A percentile compares a stretch with the other conserved stretches of the same genome.
These are phyloP conservation scores for Trichosporon asahii DNA, from an alignment of 1,284 basidiomycete species.

Conservation along the genomic window DNA sequence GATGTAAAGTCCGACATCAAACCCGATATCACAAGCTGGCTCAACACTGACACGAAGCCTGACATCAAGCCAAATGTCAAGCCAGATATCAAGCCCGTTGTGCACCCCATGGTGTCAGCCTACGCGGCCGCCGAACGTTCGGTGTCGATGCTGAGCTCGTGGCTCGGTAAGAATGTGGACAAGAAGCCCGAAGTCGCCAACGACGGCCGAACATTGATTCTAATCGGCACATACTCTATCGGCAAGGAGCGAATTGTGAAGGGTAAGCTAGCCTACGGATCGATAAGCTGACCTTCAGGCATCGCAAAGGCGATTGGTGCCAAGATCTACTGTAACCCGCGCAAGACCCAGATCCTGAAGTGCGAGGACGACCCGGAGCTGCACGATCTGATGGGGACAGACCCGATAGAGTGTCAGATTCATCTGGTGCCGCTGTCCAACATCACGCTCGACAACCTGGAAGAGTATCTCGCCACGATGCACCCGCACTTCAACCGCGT, in stretches of 20 bases:
- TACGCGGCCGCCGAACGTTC: conserved; percentile 33
- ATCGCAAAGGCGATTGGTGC: conserved; percentile 75
- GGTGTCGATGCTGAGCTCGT: conserved; percentile 52
- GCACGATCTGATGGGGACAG: conserved; percentile 68
- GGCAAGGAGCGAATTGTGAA: conserved; percentile 97
- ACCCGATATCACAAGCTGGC: background rate
- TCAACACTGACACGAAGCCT: conserved; percentile 11
- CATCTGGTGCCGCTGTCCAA: conserved; percentile 79
- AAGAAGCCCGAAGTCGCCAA: conserved; percentile 31
- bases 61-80: conserved; percentile 18
- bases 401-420: conserved; percentile 73
- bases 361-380: conserved; percentile 81
- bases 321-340: conserved; percentile 85
- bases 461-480: conserved; percentile 71
- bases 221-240: conserved; percentile 93
- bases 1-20: conserved; percentile 13
- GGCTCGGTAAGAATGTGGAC: conserved; percentile 47
- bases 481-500: conserved; percentile 69
- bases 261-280: conserved; percentile 56
- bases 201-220: conserved; percentile 60
- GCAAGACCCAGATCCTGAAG: conserved; percentile 72
- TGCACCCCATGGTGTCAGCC: conserved; percentile 9
- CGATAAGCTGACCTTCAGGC: conserved; percentile 56
- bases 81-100: conserved; percentile 9
- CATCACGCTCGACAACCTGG: conserved; percentile 73